Conservation (phyloP, 2,329 filamentous ascomycete genomes). For the Drechslerella coelobrocha region DNA sequence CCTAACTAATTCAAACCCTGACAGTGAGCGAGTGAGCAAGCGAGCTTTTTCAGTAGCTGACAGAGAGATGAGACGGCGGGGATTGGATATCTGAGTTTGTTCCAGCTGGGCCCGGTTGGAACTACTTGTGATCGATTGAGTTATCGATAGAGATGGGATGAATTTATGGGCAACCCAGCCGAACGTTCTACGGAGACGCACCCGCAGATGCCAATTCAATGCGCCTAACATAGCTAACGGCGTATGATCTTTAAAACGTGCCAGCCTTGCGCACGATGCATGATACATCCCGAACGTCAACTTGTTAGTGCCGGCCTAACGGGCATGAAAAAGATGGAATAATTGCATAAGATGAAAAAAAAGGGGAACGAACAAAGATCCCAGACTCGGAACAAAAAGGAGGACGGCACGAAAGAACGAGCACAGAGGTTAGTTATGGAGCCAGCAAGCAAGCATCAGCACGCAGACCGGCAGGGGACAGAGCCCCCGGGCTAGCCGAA, state of each 20-base stretch:
- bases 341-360: not conserved
- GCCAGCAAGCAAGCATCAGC: not conserved
- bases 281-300: constrained; percentile 2
- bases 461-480: not conserved
- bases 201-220: not conserved
- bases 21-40: too few relatives aligned
- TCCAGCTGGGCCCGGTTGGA: too few relatives aligned
- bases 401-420: constrained; percentile 2
- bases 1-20: not conserved
- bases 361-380: not conserved
- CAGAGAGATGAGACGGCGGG: too few relatives aligned
- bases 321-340: not conserved
- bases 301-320: constrained; percentile 7
- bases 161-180: too few relatives aligned
- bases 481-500: constrained; percentile 2
- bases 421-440: too few relatives aligned
- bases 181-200: not conserved
- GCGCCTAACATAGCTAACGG: not conserved
- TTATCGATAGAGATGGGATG: too few relatives aligned
- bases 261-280: too few relatives aligned
- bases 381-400: not conserved
- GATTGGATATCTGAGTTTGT: too few relatives aligned
- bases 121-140: too few relatives aligned
- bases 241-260: not conserved
- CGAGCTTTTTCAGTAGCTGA: too few relatives aligned